A percentile compares a stretch with the other conserved stretches of the same genome.
Evolutionary conservation across 2,329 filamentous ascomycete species (phyloP).

Genomic region (Thelonectria rubi): DNA sequence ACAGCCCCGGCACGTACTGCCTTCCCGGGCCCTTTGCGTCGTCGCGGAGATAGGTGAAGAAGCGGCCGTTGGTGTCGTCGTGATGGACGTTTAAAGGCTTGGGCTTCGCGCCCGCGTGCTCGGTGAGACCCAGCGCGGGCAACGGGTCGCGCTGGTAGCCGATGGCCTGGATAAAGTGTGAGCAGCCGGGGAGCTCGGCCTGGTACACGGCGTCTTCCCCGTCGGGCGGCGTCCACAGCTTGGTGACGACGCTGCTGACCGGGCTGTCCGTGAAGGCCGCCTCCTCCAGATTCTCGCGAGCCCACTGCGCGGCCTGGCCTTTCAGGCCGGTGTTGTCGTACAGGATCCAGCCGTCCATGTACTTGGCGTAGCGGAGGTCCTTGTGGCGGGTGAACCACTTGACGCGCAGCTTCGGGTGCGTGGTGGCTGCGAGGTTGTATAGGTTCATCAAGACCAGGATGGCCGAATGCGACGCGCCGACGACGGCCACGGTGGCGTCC

Average conservation of each 20-base stretch:
- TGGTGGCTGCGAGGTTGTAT: conserved; percentile 59
- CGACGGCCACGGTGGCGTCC: conserved; percentile 60
- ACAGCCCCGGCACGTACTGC: conserved; percentile 60
- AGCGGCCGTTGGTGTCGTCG: conserved; percentile 36
- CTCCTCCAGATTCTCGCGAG: conserved; percentile 65
- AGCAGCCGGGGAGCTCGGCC: conserved; percentile 58
- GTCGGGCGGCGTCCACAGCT: conserved; percentile 54
- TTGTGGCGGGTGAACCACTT: conserved; percentile 70
- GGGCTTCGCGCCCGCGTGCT: conserved; percentile 37
- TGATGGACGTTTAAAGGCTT: conserved; percentile 58
- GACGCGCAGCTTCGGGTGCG: conserved; percentile 62
- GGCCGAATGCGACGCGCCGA: conserved; percentile 71
- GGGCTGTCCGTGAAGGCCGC: conserved; percentile 54
- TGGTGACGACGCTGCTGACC: conserved; percentile 57
- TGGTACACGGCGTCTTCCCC: conserved; percentile 56
- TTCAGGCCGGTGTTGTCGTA: conserved; percentile 73
- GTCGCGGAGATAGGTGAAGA: conserved; percentile 20
- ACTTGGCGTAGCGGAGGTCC: conserved; percentile 67
- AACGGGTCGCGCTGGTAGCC: conserved; percentile 63
- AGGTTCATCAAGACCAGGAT: conserved; percentile 71
- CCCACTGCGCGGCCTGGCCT: conserved; percentile 67
- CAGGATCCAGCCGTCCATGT: conserved; percentile 70
- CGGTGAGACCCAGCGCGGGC: conserved; percentile 54
- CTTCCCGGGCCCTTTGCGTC: not conserved
- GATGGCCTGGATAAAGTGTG: conserved; percentile 66